Base-by-base conservation (phyloP, 129 eudicot genomes). In the Flaveria trinervia region DNA sequence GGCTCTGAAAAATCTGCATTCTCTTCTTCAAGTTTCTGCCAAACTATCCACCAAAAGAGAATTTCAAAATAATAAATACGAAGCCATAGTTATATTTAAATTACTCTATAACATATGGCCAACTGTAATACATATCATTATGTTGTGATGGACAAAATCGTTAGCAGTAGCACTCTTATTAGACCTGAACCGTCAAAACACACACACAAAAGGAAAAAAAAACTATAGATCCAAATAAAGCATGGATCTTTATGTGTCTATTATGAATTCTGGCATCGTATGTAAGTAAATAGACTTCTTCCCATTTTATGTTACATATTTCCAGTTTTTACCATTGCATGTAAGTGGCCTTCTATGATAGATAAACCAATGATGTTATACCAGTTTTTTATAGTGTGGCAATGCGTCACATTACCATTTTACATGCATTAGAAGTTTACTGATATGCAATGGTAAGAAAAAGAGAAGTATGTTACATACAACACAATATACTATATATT, bases 21-120 rank as follows among this genome's bases (percentile, higher is more conserved):
- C 85, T 91, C 98, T 85, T 94, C 98, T 84, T 94, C 98, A 83
- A 94, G 77, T 73, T 94, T 94, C 86, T 94, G 97, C 98, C 98
- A 94, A 33, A 94, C 98, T 94, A 79, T 46, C 71, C 75, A 10
- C 56, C 73, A 54, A 69, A 60, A 74, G 10, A 5, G 16, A 30
- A 81, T 91, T 97, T 81, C 54, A 70, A 44, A 57, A 46, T 10
- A 41, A 5, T 25, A n/a, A 69, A 74, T 2, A 26, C 44, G 59
- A 78, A 45, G 49, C 49, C 49, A 44, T 1, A n/a, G 46, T 23
- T 77, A 23, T 20, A 68, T 54, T 9, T n/a, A 56, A 56, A 57
- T 45, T 69, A 33, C 48, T 60, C 4, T 54, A 54, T 41, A 54
- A 68, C 10, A 60, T 11, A 45, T 46, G 12, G 15, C 39, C 52